phyloP scores from a whole-genome alignment of 805 yeast genomes.

The Candida schatavii region DNA sequence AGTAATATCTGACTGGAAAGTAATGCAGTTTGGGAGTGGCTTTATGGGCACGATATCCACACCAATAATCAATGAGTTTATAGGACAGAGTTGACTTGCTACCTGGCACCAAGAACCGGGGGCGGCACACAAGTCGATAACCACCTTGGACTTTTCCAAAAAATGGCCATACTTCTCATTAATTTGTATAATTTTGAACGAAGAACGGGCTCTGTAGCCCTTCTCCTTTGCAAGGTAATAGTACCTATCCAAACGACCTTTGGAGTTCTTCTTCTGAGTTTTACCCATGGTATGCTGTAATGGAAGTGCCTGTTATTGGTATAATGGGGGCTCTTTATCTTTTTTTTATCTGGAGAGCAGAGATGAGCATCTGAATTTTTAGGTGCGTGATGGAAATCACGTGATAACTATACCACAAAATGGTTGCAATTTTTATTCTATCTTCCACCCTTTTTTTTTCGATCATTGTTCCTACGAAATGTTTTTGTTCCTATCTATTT shows the following conservation, averaged over 20 bases:
- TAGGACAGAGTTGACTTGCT: constrained; percentile 89
- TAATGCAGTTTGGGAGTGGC: constrained; percentile 90
- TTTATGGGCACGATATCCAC: constrained; percentile 98
- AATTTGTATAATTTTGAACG: constrained; percentile 90
- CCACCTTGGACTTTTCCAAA: constrained; percentile 90
- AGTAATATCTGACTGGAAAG: constrained; percentile 95
- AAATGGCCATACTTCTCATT: constrained; percentile 97
- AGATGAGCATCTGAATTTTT: neutral
- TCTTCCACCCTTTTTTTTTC: no score
- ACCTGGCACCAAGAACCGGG: constrained; percentile 99
- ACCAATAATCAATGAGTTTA: constrained; percentile 91
- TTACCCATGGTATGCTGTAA: constrained; percentile 83
- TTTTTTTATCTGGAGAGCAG: neutral
- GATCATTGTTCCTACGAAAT: no score
- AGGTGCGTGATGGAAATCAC: neutral
- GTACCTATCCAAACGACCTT: constrained; percentile 99
- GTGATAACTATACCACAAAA: no score
- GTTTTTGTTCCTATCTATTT: no score
- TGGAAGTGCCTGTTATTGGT: no score
- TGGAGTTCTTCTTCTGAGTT: constrained; percentile 90
- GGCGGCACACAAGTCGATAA: constrained; percentile 97
- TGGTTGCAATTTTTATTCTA: no score
- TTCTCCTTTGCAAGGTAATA: constrained; percentile 95
- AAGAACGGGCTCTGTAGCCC: constrained; percentile 98
- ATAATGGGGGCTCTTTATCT: no score